Evolutionary conservation across 192 early-diverging fungal species (phyloP), one percentile per base, ranked within the genome.

Genomic region (Coemansia umbellata): DNA sequence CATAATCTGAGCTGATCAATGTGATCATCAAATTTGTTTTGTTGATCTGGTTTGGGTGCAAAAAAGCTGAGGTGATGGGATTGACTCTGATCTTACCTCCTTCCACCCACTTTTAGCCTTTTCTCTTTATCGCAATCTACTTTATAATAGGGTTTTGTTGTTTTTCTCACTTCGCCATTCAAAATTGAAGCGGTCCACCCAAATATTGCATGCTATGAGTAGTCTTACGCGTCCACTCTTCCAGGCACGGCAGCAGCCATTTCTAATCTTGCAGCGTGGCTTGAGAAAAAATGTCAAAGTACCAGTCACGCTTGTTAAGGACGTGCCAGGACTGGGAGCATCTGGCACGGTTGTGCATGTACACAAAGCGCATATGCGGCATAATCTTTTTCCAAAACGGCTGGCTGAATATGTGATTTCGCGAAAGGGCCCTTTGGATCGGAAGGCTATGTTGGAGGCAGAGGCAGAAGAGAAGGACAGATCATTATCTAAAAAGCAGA

Each of bases 321-420:
- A 58, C 8, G 39, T 65, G n/a, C 65, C 77, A 15, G 42, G 51
- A 8, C 35, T 79, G 2, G 77, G 77, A 15, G 19, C 54, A 3
- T 69, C 58, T 2, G 77, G 77, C 32, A 27, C 58, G 0, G 60
- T 66, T 15, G 58, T 69, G 21, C 49, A 65, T 10, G 69, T 79
- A 1, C 40, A 48, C 51, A 57, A 47, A 47, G 77, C 66, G 10
- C 30, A 63, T 19, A 79, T 79, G 77, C 69, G 77, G 27, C 56
- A 73, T 50, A 56, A 68, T 40, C 55, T 79, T 37, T 79, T 56
- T 35, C 77, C 77, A n/a, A 64, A 69, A 47, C 65, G 65, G 5
- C 47, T 73, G 47, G 77, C 77, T 4, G 69, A 58, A 8, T 79
- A 79, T 39, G 69, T 69, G 10, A 19, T 56, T 26, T 22, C 30